Conservation (phyloP, 2,329 filamentous ascomycete genomes). For the Blastomyces gilchristii region DNA sequence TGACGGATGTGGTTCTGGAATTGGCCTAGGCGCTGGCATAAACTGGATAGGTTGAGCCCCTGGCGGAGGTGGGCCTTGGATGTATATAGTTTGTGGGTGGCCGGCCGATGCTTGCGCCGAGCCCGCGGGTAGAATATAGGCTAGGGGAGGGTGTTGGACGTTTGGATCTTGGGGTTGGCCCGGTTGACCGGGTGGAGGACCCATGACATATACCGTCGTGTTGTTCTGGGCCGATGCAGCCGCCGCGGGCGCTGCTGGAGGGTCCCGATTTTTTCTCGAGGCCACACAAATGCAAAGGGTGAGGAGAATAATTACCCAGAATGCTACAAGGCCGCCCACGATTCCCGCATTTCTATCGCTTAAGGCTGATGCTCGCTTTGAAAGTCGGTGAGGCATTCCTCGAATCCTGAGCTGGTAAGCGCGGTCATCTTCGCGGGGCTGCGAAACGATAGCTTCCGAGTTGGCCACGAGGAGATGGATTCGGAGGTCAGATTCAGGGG, state of each 20-base stretch:
- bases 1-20: not conserved
- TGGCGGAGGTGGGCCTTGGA: slow-evolving; percentile 3
- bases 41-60: not conserved
- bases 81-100: not conserved
- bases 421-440: not conserved
- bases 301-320: not conserved
- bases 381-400: not conserved
- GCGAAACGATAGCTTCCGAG: not conserved
- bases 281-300: too few relatives aligned
- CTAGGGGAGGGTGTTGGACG: not conserved
- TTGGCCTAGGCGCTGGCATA: not conserved
- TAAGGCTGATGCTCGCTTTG: not conserved
- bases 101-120: not conserved
- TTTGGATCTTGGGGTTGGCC: too few relatives aligned
- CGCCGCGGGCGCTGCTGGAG: not conserved
- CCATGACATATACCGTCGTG: slow-evolving; percentile 1
- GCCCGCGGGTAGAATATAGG: not conserved
- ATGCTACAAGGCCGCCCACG: not conserved
- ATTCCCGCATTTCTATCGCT: not conserved
- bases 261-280: not conserved
- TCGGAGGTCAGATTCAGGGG: not conserved
- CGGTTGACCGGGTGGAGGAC: not conserved
- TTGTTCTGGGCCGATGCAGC: not conserved
- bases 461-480: not conserved
- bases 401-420: not conserved